A percentile compares a stretch with the other conserved stretches of the same genome.
phyloP scores from a whole-genome alignment of 345 rosid species.

The Arabis hirsuta region DNA sequence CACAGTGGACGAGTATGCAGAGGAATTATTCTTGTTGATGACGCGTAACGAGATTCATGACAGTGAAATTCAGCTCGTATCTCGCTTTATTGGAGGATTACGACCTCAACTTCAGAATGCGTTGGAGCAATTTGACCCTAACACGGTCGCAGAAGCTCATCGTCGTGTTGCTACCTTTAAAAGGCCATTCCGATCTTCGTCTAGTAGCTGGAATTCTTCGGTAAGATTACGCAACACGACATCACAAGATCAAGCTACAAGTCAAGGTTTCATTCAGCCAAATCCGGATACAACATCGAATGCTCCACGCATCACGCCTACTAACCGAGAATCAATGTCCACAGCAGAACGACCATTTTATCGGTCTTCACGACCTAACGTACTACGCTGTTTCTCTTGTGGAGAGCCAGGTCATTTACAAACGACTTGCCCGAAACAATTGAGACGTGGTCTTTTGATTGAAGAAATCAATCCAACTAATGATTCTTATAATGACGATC shows the following conservation, averaged over 20 bases:
- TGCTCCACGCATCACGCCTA: neutral
- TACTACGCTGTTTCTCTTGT: neutral
- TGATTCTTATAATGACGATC: neutral
- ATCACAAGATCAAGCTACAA: no score
- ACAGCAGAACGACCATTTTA: neutral
- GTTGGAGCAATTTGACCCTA: neutral
- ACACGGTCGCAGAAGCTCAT: neutral
- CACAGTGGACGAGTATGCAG: neutral
- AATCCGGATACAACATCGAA: no score
- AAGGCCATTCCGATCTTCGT: neutral
- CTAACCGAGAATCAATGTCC: neutral
- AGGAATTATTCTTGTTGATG: neutral
- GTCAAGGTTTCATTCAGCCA: no score
- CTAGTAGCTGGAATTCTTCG: neutral
- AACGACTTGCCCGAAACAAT: neutral
- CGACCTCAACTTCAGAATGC: neutral
- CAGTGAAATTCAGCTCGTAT: neutral
- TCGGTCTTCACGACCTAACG: neutral
- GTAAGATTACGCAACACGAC: no score
- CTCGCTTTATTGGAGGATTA: neutral
- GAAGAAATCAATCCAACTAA: neutral
- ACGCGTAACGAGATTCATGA: neutral
- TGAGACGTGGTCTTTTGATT: neutral
- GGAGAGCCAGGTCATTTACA: neutral
- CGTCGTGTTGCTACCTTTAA: neutral